Evolutionary conservation across 2,329 filamentous ascomycete genomes (phyloP), one percentile per base, ranked within the genome.

Genomic region (Xylaria sp.): DNA sequence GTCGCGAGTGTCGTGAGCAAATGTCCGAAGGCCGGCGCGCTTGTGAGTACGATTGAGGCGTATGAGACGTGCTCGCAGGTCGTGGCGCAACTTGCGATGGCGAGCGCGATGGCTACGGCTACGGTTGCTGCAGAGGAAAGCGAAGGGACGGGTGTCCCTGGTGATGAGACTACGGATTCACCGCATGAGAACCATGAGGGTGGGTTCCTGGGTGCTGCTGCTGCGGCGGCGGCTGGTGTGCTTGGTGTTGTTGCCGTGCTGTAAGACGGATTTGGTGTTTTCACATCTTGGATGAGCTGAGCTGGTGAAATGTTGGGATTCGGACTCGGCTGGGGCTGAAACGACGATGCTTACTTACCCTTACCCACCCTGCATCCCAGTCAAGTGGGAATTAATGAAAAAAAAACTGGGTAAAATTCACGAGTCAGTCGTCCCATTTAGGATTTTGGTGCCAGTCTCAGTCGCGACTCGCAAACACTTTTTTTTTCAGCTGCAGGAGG

Each of bases 31-130:
- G 66, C 64, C 0, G 50, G 48, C 7, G 50, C 44, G 10, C 61
- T 69, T 2, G 59, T 66, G 1, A 48, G 30, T 9, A 69, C 67
- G 1, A 59, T 67, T 6, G 66, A 67, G 59, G 66, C 63, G 10
- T 69, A 65, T 39, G 54, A 61, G 62, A 61, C 50, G 0, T 63
- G 62, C 52, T 7, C 54, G 6, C 61, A 63, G 58, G 63, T 63
- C n/a, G 30, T 59, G 7, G 57, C 57, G 23, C 52, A 19, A 54
- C 30, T 64, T 9, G 50, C 54, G 39, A 51, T 55, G 8, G 58
- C 55, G 18, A 47, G 52, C 10, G 35, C 42, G 19, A 49, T 16
- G 4, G 13, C 37, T 42, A 55, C 53, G 13, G 48, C 23, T 35
- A 47, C 39, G 37, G 37, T 8, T 8, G 30, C 37, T 6, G 13